Percentiles rank a stretch among this genome's conserved stretches.
phyloP scores from a whole-genome alignment of 768 basidiomycete species.

The Suillus hirtellus region DNA sequence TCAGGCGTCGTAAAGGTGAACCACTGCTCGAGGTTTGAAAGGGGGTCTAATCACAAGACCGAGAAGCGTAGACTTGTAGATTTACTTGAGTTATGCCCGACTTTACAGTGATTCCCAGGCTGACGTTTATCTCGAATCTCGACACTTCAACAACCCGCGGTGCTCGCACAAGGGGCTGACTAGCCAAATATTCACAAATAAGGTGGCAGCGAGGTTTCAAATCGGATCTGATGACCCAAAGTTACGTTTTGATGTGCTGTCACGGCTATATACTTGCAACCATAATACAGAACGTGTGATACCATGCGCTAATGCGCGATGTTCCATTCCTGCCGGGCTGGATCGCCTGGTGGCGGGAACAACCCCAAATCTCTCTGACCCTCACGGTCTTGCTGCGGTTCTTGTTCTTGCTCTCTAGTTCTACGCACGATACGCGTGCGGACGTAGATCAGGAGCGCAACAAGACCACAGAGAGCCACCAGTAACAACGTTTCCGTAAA shows the following conservation, averaged over 20 bases:
- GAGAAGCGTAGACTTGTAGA: background rate
- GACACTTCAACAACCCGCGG: slow-evolving; percentile 1
- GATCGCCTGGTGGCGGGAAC: slow-evolving; percentile 66
- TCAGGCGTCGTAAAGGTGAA: slow-evolving; percentile 4
- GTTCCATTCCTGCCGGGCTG: slow-evolving; percentile 66
- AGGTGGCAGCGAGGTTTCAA: background rate
- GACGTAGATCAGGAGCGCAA: slow-evolving; percentile 76
- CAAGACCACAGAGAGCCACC: slow-evolving; percentile 67
- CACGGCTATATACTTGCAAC: background rate
- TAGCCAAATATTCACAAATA: slow-evolving; percentile 1
- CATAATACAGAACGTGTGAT: background rate
- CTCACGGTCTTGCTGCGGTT: slow-evolving; percentile 36
- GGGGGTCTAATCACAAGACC: background rate
- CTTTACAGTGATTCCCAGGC: slow-evolving; percentile 4
- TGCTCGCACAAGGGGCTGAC: slow-evolving; percentile 1
- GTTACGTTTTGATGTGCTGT: background rate
- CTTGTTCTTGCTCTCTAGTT: slow-evolving; percentile 63
- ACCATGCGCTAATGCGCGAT: slow-evolving; percentile 45
- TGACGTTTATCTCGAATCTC: slow-evolving; percentile 6
- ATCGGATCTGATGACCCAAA: background rate
- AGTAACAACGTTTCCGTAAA: slow-evolving; percentile 81
- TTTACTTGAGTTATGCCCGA: background rate
- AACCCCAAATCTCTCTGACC: slow-evolving; percentile 43
- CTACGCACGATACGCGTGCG: slow-evolving; percentile 77
- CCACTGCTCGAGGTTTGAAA: background rate